These are phyloP conservation scores for Chytriomyces hyalinus DNA, from an alignment of 192 early-diverging fungal genomes.

Conservation along the genomic window DNA sequence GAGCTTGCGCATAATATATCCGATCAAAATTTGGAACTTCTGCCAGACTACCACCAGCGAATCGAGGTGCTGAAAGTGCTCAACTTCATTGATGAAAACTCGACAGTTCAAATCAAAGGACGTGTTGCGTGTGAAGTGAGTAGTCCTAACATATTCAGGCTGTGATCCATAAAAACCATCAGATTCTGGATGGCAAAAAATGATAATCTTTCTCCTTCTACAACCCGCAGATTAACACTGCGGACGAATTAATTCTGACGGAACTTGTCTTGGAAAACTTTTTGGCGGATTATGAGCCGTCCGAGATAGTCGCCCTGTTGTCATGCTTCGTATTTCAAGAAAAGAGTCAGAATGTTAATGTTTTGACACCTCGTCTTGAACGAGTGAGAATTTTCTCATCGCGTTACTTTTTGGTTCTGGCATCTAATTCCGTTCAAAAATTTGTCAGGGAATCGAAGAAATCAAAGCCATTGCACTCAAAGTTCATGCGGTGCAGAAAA, in stretches of 20 bases:
- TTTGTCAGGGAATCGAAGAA: conserved; percentile 51
- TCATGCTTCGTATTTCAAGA: conserved; percentile 97
- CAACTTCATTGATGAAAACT: conserved; percentile 80
- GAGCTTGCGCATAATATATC: conserved; percentile 79
- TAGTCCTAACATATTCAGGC: neutral
- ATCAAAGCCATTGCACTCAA: conserved; percentile 71
- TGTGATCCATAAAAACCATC: neutral
- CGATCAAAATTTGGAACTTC: conserved; percentile 88
- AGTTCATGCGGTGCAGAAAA: conserved; percentile 75
- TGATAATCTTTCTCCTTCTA: neutral
- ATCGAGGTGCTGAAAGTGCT: conserved; percentile 82
- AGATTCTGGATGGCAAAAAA: neutral
- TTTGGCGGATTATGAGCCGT: conserved; percentile 84
- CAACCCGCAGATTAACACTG: conserved; percentile 81
- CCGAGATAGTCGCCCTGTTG: conserved; percentile 91
- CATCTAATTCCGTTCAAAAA: neutral
- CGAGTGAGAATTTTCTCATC: conserved; percentile 30
- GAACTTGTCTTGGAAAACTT: conserved; percentile 95
- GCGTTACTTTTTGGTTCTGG: conserved; percentile 28
- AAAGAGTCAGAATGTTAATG: conserved; percentile 70
- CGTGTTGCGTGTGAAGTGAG: conserved; percentile 88
- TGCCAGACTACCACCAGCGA: conserved; percentile 92
- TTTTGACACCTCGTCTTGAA: conserved; percentile 69
- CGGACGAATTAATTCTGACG: conserved; percentile 91
- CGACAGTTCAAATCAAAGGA: conserved; percentile 93